These are phyloP conservation scores for Prunus campanulata DNA, from an alignment of 306 rosid genomes.

Conservation along the genomic window DNA sequence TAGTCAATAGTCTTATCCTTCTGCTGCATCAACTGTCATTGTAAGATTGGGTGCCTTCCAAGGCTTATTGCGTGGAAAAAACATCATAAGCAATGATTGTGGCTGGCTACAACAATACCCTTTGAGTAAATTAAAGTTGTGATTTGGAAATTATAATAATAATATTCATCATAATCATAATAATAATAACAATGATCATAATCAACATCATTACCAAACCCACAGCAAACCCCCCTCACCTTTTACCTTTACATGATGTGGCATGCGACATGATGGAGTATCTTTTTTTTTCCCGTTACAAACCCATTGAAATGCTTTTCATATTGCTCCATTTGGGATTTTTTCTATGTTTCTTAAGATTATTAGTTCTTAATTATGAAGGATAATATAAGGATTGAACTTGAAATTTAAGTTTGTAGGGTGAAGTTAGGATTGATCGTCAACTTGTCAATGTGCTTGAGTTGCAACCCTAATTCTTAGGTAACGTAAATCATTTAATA, in stretches of 20 bases:
- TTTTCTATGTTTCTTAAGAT: too few species aligned
- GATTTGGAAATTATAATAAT: background rate
- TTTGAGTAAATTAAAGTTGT: background rate
- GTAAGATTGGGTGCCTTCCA: background rate
- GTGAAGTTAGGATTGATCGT: background rate
- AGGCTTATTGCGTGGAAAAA: background rate
- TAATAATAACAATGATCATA: background rate
- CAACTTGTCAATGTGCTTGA: background rate
- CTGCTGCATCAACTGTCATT: background rate
- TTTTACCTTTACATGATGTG: background rate
- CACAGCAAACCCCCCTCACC: background rate
- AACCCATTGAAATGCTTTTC: background rate
- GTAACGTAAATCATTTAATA: too few species aligned
- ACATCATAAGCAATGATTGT: conserved; percentile 6
- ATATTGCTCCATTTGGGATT: too few species aligned
- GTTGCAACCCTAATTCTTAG: background rate
- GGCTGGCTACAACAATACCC: background rate
- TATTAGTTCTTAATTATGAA: too few species aligned
- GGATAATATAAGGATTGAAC: background rate
- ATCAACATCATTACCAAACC: background rate
- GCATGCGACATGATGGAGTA: background rate
- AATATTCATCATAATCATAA: background rate
- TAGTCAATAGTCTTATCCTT: background rate
- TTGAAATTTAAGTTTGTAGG: background rate
- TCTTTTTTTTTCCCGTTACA: background rate